These are phyloP conservation scores for Lactarius trivialis DNA, from an alignment of 768 basidiomycete species.

Conservation along the genomic window DNA sequence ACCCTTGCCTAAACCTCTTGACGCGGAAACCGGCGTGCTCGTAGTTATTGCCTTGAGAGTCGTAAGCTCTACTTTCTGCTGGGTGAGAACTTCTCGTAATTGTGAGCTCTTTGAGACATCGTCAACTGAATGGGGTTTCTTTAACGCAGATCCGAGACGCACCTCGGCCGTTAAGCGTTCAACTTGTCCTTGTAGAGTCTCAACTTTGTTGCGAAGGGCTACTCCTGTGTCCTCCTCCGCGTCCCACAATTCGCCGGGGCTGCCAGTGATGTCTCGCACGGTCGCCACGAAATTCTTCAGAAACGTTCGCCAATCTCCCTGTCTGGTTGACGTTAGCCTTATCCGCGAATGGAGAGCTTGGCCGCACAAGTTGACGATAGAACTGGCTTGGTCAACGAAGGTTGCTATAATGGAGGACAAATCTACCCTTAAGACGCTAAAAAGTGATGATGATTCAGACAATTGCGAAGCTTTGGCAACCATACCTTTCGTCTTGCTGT, in stretches of 20 bases:
- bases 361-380: slow-evolving; percentile 10
- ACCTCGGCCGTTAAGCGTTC: slow-evolving; percentile 67
- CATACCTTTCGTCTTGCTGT: slow-evolving; percentile 51
- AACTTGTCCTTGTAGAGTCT: slow-evolving; percentile 49
- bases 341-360: background rate
- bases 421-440: background rate
- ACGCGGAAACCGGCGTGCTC: slow-evolving; percentile 32
- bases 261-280: slow-evolving; percentile 61
- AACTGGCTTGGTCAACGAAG: slow-evolving; percentile 15
- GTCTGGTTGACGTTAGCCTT: slow-evolving; percentile 35
- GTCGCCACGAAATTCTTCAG: slow-evolving; percentile 54
- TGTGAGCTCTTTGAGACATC: slow-evolving; percentile 38
- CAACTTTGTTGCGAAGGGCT: slow-evolving; percentile 56
- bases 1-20: slow-evolving; percentile 40
- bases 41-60: slow-evolving; percentile 50
- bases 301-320: slow-evolving; percentile 57
- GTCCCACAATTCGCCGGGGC: slow-evolving; percentile 44
- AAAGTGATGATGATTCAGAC: background rate
- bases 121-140: background rate
- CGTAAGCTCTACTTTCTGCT: slow-evolving; percentile 63
- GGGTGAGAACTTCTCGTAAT: slow-evolving; percentile 48
- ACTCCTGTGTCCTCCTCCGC: slow-evolving; percentile 33
- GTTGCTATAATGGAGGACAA: background rate
- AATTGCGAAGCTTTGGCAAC: background rate
- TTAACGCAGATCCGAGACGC: slow-evolving; percentile 15